phyloP scores from a whole-genome alignment of 2,329 filamentous ascomycete species.

The Claviceps maximensis region DNA sequence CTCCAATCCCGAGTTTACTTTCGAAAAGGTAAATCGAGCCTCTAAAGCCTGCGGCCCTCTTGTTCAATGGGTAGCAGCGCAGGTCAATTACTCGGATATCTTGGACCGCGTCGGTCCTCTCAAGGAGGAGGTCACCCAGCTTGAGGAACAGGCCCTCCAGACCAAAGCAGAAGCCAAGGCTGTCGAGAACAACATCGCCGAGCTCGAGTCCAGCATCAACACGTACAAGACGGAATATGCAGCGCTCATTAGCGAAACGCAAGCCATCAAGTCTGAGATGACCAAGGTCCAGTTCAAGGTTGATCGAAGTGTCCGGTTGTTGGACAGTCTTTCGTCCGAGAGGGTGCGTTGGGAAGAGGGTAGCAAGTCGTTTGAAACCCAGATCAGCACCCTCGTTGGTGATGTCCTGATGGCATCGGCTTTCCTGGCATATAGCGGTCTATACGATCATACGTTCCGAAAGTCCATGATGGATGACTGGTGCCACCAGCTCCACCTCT shows the following conservation, averaged over 20 bases:
- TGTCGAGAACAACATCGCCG: constrained; percentile 74
- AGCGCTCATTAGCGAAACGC: constrained; percentile 87
- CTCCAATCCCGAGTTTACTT: constrained; percentile 88
- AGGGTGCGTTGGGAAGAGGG: constrained; percentile 89
- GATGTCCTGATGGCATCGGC: constrained; percentile 94
- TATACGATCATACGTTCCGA: constrained; percentile 96
- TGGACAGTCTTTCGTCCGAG: constrained; percentile 92
- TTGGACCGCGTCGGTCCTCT: constrained; percentile 86
- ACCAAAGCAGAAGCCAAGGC: constrained; percentile 90
- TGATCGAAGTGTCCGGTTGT: constrained; percentile 81
- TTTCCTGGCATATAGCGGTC: constrained; percentile 90
- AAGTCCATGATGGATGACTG: constrained; percentile 98
- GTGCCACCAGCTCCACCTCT: constrained; percentile 82
- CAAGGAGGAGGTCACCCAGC: constrained; percentile 72
- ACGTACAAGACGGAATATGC: constrained; percentile 96
- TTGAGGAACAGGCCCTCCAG: constrained; percentile 79
- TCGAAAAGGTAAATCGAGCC: constrained; percentile 88
- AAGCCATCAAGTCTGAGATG: constrained; percentile 97
- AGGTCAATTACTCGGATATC: constrained; percentile 97
- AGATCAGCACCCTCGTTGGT: constrained; percentile 91
- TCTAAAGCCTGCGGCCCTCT: constrained; percentile 94
- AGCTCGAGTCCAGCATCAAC: constrained; percentile 79
- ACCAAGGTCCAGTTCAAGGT: constrained; percentile 94
- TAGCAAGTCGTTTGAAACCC: constrained; percentile 95
- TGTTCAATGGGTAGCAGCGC: constrained; percentile 92